A percentile compares a stretch with the other conserved stretches of the same genome.
These are phyloP conservation scores for Leccinum ochraceum DNA, from an alignment of 768 basidiomycete genomes.

Conservation along the genomic window DNA sequence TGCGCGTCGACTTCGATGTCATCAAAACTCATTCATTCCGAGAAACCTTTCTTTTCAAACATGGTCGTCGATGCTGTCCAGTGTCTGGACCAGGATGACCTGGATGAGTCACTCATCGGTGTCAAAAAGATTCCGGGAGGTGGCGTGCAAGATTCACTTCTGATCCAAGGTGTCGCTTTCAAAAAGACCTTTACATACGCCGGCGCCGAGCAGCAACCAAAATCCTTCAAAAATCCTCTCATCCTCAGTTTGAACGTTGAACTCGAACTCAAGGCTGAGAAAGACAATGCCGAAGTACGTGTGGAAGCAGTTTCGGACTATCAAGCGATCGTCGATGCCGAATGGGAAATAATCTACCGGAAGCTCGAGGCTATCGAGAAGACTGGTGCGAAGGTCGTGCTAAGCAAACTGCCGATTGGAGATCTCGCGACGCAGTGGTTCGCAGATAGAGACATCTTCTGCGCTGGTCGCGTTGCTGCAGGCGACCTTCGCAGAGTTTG, in stretches of 20 bases:
- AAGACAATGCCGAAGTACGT: constrained; percentile 98
- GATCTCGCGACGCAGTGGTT: constrained; percentile 99
- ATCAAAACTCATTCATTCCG: constrained; percentile 97
- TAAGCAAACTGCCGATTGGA: constrained; percentile 97
- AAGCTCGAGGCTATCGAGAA: constrained; percentile 95
- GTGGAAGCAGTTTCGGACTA: constrained; percentile 97
- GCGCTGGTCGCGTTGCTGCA: constrained; percentile 91
- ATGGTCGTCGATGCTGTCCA: constrained; percentile 99
- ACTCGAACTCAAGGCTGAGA: constrained; percentile 97
- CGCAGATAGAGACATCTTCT: constrained; percentile 98
- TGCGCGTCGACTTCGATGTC: constrained; percentile 99
- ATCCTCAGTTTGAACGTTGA: constrained; percentile 96
- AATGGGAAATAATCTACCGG: constrained; percentile 99
- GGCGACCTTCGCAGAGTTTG: constrained; percentile 92
- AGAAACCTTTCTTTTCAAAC: constrained; percentile 97
- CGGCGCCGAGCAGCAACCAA: constrained; percentile 98
- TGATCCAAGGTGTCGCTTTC: constrained; percentile 92
- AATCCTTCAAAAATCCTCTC: constrained; percentile 84
- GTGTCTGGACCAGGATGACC: constrained; percentile 87
- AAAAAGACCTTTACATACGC: constrained; percentile 99
- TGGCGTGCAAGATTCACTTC: constrained; percentile 93
- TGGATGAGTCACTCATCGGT: constrained; percentile 95
- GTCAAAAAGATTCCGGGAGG: constrained; percentile 98
- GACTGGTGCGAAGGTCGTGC: constrained; percentile 95
- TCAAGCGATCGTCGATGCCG: constrained; percentile 98